A percentile compares a stretch with the other conserved stretches of the same genome.
These are phyloP conservation scores for Ascosphaera apis DNA, from an alignment of 2,329 filamentous ascomycete species.

Conservation along the genomic window DNA sequence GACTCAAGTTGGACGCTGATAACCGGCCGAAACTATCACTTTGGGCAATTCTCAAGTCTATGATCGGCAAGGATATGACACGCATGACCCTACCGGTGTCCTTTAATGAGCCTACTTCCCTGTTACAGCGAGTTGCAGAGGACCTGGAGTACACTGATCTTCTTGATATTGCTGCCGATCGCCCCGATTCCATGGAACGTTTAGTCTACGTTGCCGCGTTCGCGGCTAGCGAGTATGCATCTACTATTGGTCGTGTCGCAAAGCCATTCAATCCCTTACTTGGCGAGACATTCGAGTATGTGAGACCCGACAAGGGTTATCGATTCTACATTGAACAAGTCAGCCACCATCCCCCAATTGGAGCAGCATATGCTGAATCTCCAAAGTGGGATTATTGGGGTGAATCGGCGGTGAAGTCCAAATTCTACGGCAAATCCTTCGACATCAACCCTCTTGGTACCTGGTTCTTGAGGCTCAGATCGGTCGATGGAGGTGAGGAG, in stretches of 20 bases:
- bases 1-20: slow-evolving; percentile 73
- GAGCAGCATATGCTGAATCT: slow-evolving; percentile 79
- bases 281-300: slow-evolving; percentile 94
- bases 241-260: slow-evolving; percentile 84
- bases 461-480: slow-evolving; percentile 78
- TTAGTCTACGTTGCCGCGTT: slow-evolving; percentile 90
- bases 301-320: slow-evolving; percentile 85
- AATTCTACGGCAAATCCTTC: slow-evolving; percentile 94
- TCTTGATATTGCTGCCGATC: slow-evolving; percentile 67
- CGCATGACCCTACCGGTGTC: slow-evolving; percentile 98
- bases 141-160: slow-evolving; percentile 97
- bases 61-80: slow-evolving; percentile 99
- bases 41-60: slow-evolving; percentile 97
- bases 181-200: slow-evolving; percentile 68
- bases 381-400: slow-evolving; percentile 95
- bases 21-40: slow-evolving; percentile 83
- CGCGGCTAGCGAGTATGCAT: slow-evolving; percentile 88
- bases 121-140: slow-evolving; percentile 83
- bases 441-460: slow-evolving; percentile 92
- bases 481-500: slow-evolving; percentile 52
- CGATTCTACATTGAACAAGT: slow-evolving; percentile 98
- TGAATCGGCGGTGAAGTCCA: slow-evolving; percentile 83
- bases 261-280: slow-evolving; percentile 96
- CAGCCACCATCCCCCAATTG: slow-evolving; percentile 86
- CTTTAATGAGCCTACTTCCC: slow-evolving; percentile 92